Base-by-base conservation (phyloP, 2,329 filamentous ascomycete genomes). In the Aspergillus aculeatinus region DNA sequence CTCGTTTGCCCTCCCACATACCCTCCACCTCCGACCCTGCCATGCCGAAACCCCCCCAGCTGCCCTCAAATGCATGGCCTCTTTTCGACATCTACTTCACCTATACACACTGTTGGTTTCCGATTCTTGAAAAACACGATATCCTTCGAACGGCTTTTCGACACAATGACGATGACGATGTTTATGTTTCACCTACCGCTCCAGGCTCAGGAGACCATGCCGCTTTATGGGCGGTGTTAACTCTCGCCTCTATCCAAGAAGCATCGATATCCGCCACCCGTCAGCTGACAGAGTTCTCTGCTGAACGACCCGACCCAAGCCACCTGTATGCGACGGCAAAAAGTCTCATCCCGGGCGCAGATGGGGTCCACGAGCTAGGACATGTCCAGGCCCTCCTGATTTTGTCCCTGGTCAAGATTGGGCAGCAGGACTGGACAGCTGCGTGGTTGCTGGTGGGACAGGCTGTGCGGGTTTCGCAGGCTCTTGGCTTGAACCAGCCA, bases 51-150 rank as follows among this genome's bases (percentile, higher is more conserved):
- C 42, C 29, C 82, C 16, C 68, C 73, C 16, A 82, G 85, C 67
- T 84, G 82, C 69, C 87, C 81, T 78, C 68, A 16, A 75, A 76
- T 55, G 69, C 71, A 27, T 74, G 73, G 72, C 79, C 82, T 2
- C 80, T 92, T 4, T 76, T 92, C 44, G 88, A 92, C 65, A 81
- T 89, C 4, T 92, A 91, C 70, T 89, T 91, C 61, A 85, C 88
- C 1, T 91, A 90, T 66, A 90, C 87, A 0, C 88, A 92, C 70
- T 86, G 84, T 56, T 93, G 90, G 90, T 81, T 93, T 27, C 90
- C 90, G 0, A 86, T 93, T 27, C 79, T 89, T 11, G 87, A 91
- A 63, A 89, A 87, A 63, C 83, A 88, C 52, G 81, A 83, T 48
- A 77, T 90, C 4, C 77, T 88, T 31, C 82, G 82, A 27, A 85